Evolutionary conservation across 495 filamentous ascomycete species (phyloP), one percentile per base, ranked within the genome.

Genomic region (Penicillium silybi): DNA sequence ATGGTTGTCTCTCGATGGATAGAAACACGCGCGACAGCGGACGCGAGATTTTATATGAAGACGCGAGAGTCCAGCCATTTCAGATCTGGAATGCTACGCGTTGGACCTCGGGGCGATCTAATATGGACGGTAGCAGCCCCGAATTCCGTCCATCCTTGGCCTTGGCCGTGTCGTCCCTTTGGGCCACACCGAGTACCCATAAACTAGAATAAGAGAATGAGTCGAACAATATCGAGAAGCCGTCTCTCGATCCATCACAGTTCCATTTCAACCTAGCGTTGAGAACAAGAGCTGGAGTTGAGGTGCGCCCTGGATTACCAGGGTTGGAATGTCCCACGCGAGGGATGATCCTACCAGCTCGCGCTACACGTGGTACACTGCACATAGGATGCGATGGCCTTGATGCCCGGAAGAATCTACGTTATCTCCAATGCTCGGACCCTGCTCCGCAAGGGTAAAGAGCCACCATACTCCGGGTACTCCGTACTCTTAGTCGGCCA

Each of bases 71-170:
- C 54, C 57, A 41, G 62, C n/a, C 44, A 29, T 37, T 17, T 23
- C n/a, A 25, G 34, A 48, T 52, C 43, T 49, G 57, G 63, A 66
- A 66, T 66, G 63, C 35, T 49, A 22, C 27, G 42, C 52, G 47
- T 57, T 41, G 34, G 52, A 46, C 46, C 47, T 49, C n/a, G 17
- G 54, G 54, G 56, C 23, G 29, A 41, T 42, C 27, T 38, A 29
- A 49, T 50, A 45, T 54, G 57, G 47, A 56, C 57, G 16, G 61
- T 61, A 61, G 57, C 47, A 56, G 57, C 57, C 63, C 54, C 54
- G 60, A 61, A 65, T 65, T 65, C 63, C 63, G 34, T 26, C 38
- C 40, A 32, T 27, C 46, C 53, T 57, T 57, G 53, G 55, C 46
- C 53, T 57, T 57, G 53, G 55, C 56, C 26, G 13, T 38, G 6